phyloP scores from a whole-genome alignment of 331 rosid genomes.

The Acacia concinna region DNA sequence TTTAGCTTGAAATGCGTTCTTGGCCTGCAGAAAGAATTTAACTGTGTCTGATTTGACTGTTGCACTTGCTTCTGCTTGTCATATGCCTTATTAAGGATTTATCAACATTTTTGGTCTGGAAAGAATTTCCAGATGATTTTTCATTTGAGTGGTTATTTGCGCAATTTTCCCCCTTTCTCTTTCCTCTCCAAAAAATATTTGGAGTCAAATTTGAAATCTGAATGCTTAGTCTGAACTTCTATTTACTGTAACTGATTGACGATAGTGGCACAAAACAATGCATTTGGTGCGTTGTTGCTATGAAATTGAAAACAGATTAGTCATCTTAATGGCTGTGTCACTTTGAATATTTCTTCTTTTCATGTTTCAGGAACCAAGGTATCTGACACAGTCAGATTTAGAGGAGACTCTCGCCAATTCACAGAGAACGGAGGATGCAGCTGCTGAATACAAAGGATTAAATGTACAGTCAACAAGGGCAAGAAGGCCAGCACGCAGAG shows the following conservation, averaged over 20 bases:
- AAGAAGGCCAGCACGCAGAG: conserved; percentile 49
- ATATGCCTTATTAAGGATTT: not conserved
- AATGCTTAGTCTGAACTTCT: not conserved
- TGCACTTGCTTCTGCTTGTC: not conserved
- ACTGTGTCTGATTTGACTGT: not conserved
- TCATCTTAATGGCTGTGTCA: conserved; percentile 24
- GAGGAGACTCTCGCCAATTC: conserved; percentile 65
- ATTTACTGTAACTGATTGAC: not conserved
- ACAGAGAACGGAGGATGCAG: conserved; percentile 75
- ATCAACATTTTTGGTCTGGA: not conserved
- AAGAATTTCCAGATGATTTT: not conserved
- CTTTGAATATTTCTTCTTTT: conserved; percentile 31
- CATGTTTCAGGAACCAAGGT: conserved; percentile 68
- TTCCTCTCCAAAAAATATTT: not conserved
- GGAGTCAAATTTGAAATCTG: not conserved
- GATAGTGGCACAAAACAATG: not conserved
- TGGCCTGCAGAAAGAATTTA: conserved; percentile 8
- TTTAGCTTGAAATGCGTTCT: conserved; percentile 1
- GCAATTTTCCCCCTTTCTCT: not conserved
- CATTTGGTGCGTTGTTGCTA: not conserved
- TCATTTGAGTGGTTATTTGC: not conserved
- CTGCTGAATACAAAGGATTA: conserved; percentile 67
- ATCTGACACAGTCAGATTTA: conserved; percentile 65
- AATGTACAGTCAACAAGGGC: conserved; percentile 34
- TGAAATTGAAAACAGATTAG: conserved; percentile 10